Base-by-base conservation (phyloP, 495 filamentous ascomycete species). In the Umbilicaria muhlenbergii region DNA sequence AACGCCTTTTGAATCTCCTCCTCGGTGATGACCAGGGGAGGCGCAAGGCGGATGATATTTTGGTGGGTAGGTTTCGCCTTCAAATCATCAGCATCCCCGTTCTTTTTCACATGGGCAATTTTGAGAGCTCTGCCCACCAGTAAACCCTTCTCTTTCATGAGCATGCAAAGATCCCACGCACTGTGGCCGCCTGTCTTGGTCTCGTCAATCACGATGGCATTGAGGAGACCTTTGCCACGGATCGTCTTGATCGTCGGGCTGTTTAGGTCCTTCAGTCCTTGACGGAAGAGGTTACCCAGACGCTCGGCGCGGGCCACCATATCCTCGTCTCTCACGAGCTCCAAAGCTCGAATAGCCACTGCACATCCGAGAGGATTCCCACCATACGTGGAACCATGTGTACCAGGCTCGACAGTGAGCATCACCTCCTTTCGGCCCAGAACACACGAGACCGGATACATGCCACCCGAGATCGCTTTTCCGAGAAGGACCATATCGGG, bases 1-100 rank as follows among this genome's bases (percentile, higher is more conserved):
- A 75, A 54, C 0, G 72, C 61, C 44, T 62, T 55, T 39, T 61
- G 44, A 28, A 75, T 66, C 54, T 75, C 66, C 32, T 69, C 65
- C 39, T 74, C 67, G 3, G 72, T 75, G 52, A 75, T 74, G 16
- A 75, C 69, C 34, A 75, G 52, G 1, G 72, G 72, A 4, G 72
- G 72, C 2, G 72, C 73, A 32, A 75, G 61, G 44, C 72, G 71
- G 42, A 75, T 96, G 64, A 96, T 96, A 59, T 96, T 95, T 53
- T 93, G 77, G 62, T 98, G 91, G 32, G 92, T 99, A 10, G 92
- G 92, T 74, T 99, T 99, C 45, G 91, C 91, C 85, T 94, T 59
- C 53, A 41, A 40, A 43, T 54, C 36, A 51, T 63, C 55, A 67
- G 64, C 55, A 46, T 43, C 47, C 21, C 42, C 39, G 33, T 41